Evolutionary conservation across 176 grass and related monocot species (phyloP), one percentile per base, ranked within the genome.

Genomic region (Oryza nivara): DNA sequence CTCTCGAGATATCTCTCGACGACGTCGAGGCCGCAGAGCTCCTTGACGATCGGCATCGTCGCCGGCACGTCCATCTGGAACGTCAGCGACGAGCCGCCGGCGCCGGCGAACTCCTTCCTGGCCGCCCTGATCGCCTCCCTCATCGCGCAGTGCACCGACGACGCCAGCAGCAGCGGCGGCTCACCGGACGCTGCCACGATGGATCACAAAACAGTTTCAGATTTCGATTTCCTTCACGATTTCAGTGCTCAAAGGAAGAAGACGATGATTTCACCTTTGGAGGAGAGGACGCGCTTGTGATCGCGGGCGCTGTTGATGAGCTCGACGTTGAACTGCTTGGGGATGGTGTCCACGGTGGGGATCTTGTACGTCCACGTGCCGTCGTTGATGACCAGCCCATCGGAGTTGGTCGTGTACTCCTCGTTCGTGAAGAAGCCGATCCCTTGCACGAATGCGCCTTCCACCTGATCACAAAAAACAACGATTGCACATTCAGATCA

Each of bases 281-380:
- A 97, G 10, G 94, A 97, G 5, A 97, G 92, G n/a, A 97, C 79
- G 15, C 87, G 91, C 75, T 90, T 94, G 28, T 77, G 43, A 43
- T 94, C 88, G 13, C 79, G 85, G 30, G 86, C 91, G 30, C 85
- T 97, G 35, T 86, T 94, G 60, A 94, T 72, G 4, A 97, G 85
- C 72, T 97, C 89, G 12, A 97, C 89, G 68, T 97, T 94, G 45
- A 97, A 82, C 58, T 97, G 75, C 86, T 92, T 97, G 0, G 94
- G 91, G 47, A 97, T 94, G 58, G 89, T 97, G 54, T 97, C 94
- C 17, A 97, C 79, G 0, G 92, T 94, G 2, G 94, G 94, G 70
- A 94, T 84, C 82, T 97, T 97, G 82, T 97, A 97, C 20, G 90
- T 97, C 94, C 94, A 94, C 19, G 94, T 97, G 28, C 92, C 90